Evolutionary conservation across 2,329 filamentous ascomycete genomes (phyloP).

Genomic region (Thielaviopsis euricoi): DNA sequence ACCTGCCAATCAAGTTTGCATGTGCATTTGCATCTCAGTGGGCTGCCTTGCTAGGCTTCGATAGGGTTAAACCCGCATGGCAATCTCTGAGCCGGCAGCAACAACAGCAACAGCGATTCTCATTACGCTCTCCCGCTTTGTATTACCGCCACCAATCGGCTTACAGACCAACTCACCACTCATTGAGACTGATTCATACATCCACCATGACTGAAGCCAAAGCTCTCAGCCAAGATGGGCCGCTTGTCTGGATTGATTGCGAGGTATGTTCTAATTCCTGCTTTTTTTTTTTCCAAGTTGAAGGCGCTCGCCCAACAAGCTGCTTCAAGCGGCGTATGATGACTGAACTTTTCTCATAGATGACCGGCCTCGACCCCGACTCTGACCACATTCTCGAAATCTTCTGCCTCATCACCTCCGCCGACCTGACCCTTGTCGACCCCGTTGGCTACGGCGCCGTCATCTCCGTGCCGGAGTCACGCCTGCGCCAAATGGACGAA

Average conservation of each 20-base stretch:
- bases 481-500: slow-evolving; percentile 64
- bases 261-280: slow-evolving; percentile 22
- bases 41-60: too few relatives aligned
- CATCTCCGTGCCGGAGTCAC: slow-evolving; percentile 54
- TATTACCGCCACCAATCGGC: background rate
- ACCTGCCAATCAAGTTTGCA: too few relatives aligned
- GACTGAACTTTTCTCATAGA: slow-evolving; percentile 33
- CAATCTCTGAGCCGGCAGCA: background rate
- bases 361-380: slow-evolving; percentile 60
- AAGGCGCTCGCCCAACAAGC: too few relatives aligned
- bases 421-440: slow-evolving; percentile 60
- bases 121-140: background rate
- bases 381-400: slow-evolving; percentile 80
- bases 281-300: background rate
- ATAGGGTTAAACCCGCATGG: background rate
- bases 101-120: too few relatives aligned
- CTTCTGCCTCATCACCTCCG: slow-evolving; percentile 79
- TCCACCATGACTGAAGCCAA: background rate
- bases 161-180: background rate
- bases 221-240: slow-evolving; percentile 25
- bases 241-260: slow-evolving; percentile 73
- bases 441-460: slow-evolving; percentile 62
- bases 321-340: too few relatives aligned
- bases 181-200: too few relatives aligned
- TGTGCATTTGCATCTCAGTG: too few relatives aligned